A percentile compares a stretch with the other conserved stretches of the same genome.
These are phyloP conservation scores for Tilletia indica DNA, from an alignment of 1,284 basidiomycete species.

Conservation along the genomic window DNA sequence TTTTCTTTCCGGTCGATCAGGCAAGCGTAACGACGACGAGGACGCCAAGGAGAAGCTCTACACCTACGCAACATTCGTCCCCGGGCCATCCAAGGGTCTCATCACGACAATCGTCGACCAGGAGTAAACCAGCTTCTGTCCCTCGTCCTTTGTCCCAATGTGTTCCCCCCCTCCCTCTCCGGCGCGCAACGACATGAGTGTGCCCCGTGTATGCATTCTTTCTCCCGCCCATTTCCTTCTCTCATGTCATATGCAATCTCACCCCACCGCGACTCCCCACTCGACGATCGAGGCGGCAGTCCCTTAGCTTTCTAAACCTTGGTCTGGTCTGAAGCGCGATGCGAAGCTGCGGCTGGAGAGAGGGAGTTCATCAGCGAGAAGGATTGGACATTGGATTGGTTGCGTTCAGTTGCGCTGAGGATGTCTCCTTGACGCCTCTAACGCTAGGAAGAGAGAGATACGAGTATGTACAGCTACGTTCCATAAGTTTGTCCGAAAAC, in stretches of 20 bases:
- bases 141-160: not conserved
- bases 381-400: no score
- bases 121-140: conserved; percentile 32
- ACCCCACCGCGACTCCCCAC: not conserved
- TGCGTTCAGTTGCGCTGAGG: no score
- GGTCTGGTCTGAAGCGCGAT: not conserved
- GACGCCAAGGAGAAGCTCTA: conserved; percentile 57
- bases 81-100: conserved; percentile 55
- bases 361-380: no score
- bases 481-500: no score
- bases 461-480: no score
- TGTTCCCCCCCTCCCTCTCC: not conserved
- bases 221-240: not conserved
- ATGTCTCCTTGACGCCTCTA: no score
- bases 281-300: conserved; percentile 3
- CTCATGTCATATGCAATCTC: conserved; percentile 14
- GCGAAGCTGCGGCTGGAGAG: not conserved
- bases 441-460: no score
- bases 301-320: not conserved
- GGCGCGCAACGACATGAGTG: not conserved
- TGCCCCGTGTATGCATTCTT: conserved; percentile 3
- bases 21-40: conserved; percentile 57
- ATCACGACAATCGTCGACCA: conserved; percentile 54
- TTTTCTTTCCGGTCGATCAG: conserved; percentile 11
- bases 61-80: conserved; percentile 52